These are phyloP conservation scores for Zopfochytrium polystomum DNA, from an alignment of 371 early-diverging fungal genomes.

Conservation along the genomic window DNA sequence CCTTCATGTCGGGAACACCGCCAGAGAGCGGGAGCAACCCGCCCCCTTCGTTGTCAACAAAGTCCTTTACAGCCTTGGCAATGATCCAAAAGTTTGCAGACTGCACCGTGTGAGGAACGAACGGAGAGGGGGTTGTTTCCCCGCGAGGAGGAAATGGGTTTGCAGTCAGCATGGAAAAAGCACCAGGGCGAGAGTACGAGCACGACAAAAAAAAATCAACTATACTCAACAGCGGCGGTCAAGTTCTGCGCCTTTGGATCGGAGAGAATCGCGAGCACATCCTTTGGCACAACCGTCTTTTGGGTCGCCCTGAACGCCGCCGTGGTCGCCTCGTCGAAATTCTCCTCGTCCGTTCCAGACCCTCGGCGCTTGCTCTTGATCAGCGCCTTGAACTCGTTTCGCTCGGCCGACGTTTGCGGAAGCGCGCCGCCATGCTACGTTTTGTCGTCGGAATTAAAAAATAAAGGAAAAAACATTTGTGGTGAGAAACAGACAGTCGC, in stretches of 20 bases:
- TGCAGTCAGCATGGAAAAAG: neutral
- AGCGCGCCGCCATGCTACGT: constrained; percentile 43
- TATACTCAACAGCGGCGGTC: too few relatives aligned
- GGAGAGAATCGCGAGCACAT: too few relatives aligned
- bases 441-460: too few relatives aligned
- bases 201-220: neutral
- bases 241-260: too few relatives aligned
- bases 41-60: constrained; percentile 69
- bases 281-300: constrained; percentile 24
- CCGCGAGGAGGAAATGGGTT: too few relatives aligned
- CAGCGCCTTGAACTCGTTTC: constrained; percentile 62
- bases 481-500: neutral
- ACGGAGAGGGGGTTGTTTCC: neutral
- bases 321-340: constrained; percentile 80
- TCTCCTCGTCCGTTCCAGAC: constrained; percentile 67
- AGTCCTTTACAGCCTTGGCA: constrained; percentile 70
- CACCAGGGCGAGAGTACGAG: constrained; percentile 4
- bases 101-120: constrained; percentile 32
- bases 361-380: constrained; percentile 41
- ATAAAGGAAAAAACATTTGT: too few relatives aligned
- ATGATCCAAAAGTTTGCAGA: constrained; percentile 85
- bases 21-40: constrained; percentile 82
- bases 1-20: constrained; percentile 92
- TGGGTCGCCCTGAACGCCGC: constrained; percentile 47
- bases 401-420: constrained; percentile 61